Evolutionary conservation across 371 early-diverging fungal species (phyloP), one percentile per base, ranked within the genome.

Genomic region (Mortierella sp.): DNA sequence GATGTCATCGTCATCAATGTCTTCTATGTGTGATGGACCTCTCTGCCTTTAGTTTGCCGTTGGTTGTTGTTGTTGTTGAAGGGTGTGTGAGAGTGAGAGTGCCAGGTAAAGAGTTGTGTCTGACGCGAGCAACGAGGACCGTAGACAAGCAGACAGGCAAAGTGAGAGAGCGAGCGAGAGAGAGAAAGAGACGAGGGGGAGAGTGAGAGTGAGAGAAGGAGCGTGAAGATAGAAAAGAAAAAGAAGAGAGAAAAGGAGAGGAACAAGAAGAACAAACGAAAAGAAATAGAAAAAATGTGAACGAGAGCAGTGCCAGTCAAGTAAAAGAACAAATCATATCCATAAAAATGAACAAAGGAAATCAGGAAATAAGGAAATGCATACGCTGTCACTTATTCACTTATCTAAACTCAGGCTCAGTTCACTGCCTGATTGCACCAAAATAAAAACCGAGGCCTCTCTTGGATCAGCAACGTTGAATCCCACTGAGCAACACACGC

Each of bases 1-100:
- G 87, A 75, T 31, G 87, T 84, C 85, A 84, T 84, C 16, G 75
- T 80, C 31, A 31, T 42, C 31, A 50, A 70, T 68, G 54, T 14
- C 34, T 48, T n/a, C 42, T 52, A n/a, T 11, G 38, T 31, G 19
- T 34, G 63, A 31, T 14, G 7, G 28, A 48, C 45, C 44, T 4
- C 45, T 34, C 50, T 13, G 50, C 50, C 19, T 14, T 21, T 34
- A 1, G 75, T 14, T 26, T 55, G 42, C 45, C 31, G 73, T 24
- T 54, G 73, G 8, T 21, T 38, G 42, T 8, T 34, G 63, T 21
- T 16, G 38, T 26, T n/a, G 58, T 58, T 58, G 58, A 38, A 9
- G 38, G 68, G 21, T 68, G 38, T 9, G 34, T 8, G 7, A 24
- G 24, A 42, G 68, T 21, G 34, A 14, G 68, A 9, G 68, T 24